Percentiles rank a stretch among this genome's conserved stretches.
Evolutionary conservation across 768 basidiomycete genomes (phyloP).

Genomic region (Calvatia gigantea): DNA sequence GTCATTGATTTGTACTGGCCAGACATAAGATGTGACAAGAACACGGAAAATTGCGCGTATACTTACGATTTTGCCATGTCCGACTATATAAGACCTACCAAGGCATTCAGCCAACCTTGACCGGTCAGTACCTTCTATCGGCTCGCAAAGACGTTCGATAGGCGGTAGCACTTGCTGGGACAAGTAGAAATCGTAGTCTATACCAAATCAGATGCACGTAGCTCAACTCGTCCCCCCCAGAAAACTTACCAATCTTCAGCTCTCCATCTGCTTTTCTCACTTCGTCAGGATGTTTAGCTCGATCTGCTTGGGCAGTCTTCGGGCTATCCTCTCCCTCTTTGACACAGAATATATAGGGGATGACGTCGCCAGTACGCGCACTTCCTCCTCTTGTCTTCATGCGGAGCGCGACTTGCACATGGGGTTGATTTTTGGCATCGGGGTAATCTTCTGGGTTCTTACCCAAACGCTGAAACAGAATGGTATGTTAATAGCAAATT

Average conservation of each 20-base stretch:
- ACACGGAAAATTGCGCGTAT: background rate
- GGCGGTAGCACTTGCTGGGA: slow-evolving; percentile 91
- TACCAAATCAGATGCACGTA: slow-evolving; percentile 6
- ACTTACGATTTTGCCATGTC: slow-evolving; percentile 69
- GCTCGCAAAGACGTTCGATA: slow-evolving; percentile 91
- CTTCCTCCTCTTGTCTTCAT: slow-evolving; percentile 82
- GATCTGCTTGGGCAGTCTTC: slow-evolving; percentile 81
- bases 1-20: slow-evolving; percentile 84
- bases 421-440: slow-evolving; percentile 91
- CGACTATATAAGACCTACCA: no score
- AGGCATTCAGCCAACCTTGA: slow-evolving; percentile 93
- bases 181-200: slow-evolving; percentile 92
- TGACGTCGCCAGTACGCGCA: slow-evolving; percentile 87
- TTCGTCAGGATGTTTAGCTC: slow-evolving; percentile 93
- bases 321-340: slow-evolving; percentile 67
- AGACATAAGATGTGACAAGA: background rate
- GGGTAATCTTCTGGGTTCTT: slow-evolving; percentile 98
- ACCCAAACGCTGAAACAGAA: slow-evolving; percentile 71
- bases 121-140: slow-evolving; percentile 93
- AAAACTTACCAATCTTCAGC: slow-evolving; percentile 63
- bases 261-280: slow-evolving; percentile 63
- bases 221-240: background rate
- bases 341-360: slow-evolving; percentile 92
- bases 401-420: slow-evolving; percentile 92
- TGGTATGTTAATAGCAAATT: background rate